Percentiles rank a stretch among this genome's conserved stretches.
Evolutionary conservation across 768 basidiomycete species (phyloP).

Genomic region (Amylocystis lapponica): DNA sequence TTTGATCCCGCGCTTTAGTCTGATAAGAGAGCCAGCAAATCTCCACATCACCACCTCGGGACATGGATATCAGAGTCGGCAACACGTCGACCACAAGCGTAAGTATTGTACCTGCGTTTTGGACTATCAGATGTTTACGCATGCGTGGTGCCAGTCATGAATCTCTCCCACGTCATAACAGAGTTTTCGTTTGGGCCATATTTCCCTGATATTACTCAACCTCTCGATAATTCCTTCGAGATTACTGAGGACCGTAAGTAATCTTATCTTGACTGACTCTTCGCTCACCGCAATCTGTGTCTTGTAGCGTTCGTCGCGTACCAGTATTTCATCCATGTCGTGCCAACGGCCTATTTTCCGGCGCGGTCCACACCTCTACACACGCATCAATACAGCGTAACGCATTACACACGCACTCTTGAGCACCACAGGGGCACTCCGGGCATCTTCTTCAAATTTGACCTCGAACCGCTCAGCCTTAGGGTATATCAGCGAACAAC

Average conservation of each 20-base stretch:
- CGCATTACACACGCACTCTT: slow-evolving; percentile 78
- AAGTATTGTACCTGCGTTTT: slow-evolving; percentile 25
- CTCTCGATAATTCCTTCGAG: slow-evolving; percentile 88
- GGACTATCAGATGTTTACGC: neutral
- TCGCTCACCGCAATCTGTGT: neutral
- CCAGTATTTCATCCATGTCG: slow-evolving; percentile 93
- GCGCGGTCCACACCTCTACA: slow-evolving; percentile 57
- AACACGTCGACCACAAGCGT: slow-evolving; percentile 87
- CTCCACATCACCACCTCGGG: slow-evolving; percentile 92
- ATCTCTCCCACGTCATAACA: slow-evolving; percentile 91
- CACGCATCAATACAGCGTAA: slow-evolving; percentile 91
- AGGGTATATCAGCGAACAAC: slow-evolving; percentile 88
- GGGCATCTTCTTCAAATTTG: slow-evolving; percentile 98
- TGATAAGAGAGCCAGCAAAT: too few relatives aligned
- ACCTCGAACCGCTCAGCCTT: slow-evolving; percentile 85
- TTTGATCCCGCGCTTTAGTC: neutral
- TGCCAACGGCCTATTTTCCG: slow-evolving; percentile 89
- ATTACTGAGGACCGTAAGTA: slow-evolving; percentile 59
- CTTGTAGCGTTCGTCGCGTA: slow-evolving; percentile 76
- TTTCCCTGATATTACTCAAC: slow-evolving; percentile 94
- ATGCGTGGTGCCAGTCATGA: slow-evolving; percentile 62
- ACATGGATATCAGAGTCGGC: slow-evolving; percentile 84
- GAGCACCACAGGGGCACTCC: slow-evolving; percentile 76
- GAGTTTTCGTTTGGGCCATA: slow-evolving; percentile 97
- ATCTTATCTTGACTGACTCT: neutral